A percentile compares a stretch with the other conserved stretches of the same genome.
These are phyloP conservation scores for Bipolaris cookei DNA, from an alignment of 2,329 filamentous ascomycete genomes.

Conservation along the genomic window DNA sequence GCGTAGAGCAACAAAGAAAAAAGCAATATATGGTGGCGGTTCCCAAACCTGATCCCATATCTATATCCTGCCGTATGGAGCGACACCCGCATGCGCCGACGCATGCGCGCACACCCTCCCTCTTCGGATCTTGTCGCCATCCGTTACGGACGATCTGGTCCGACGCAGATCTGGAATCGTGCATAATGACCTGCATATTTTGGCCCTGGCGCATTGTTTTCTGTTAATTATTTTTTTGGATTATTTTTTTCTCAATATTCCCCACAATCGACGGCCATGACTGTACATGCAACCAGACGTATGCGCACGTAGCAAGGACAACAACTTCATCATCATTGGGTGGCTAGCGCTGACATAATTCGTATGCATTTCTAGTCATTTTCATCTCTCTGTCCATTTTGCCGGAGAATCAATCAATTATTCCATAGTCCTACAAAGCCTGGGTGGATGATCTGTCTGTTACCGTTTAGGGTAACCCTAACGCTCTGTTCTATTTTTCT, in stretches of 20 bases:
- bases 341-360: conserved; percentile 36
- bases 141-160: conserved; percentile 6
- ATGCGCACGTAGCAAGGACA: conserved; percentile 3
- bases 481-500: neutral
- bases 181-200: conserved; percentile 17
- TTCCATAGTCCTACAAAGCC: neutral
- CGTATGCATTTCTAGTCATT: conserved; percentile 25
- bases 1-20: conserved; percentile 9
- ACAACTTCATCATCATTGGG: conserved; percentile 25
- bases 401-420: conserved; percentile 8
- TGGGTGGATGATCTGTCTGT: conserved; percentile 1
- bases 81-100: conserved; percentile 6
- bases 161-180: conserved; percentile 10
- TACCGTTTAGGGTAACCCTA: neutral
- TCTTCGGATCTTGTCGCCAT: conserved; percentile 5
- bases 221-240: conserved; percentile 3
- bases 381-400: conserved; percentile 12
- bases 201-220: conserved; percentile 8
- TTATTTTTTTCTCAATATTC: conserved; percentile 1
- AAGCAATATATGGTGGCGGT: conserved; percentile 5
- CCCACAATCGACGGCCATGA: conserved; percentile 1
- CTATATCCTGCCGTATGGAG: conserved; percentile 1
- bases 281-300: conserved; percentile 1
- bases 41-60: neutral
- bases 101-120: neutral